These are phyloP conservation scores for Phoma sp. DNA, from an alignment of 2,329 filamentous ascomycete species.

Conservation along the genomic window DNA sequence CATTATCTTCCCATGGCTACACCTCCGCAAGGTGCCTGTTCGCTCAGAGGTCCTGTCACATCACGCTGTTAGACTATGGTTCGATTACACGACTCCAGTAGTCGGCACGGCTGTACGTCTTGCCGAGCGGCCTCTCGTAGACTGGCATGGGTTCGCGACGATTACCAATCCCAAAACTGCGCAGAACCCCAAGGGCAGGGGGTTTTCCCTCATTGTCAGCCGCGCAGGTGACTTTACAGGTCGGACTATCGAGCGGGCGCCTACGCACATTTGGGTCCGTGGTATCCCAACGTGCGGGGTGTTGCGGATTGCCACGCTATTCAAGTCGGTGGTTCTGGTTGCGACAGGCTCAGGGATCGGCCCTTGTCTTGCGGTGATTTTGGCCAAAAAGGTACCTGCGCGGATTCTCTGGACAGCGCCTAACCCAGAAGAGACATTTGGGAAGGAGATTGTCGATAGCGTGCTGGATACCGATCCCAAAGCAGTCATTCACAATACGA, in stretches of 20 bases:
- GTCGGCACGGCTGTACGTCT: constrained; percentile 44
- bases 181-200: constrained; percentile 23
- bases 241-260: constrained; percentile 41
- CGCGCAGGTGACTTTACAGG: constrained; percentile 51
- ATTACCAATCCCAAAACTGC: constrained; percentile 40
- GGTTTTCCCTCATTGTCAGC: constrained; percentile 48
- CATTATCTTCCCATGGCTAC: constrained; percentile 77
- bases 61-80: constrained; percentile 75
- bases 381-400: constrained; percentile 55
- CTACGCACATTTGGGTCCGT: constrained; percentile 46
- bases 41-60: constrained; percentile 72
- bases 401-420: constrained; percentile 77
- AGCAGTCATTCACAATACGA: constrained; percentile 74
- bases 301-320: constrained; percentile 46
- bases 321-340: constrained; percentile 47
- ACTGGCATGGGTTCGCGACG: constrained; percentile 52
- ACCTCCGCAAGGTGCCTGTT: constrained; percentile 73
- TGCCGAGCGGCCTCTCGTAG: constrained; percentile 42
- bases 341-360: constrained; percentile 50
- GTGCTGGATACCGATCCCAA: constrained; percentile 67
- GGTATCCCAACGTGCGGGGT: constrained; percentile 48
- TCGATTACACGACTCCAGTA: constrained; percentile 43
- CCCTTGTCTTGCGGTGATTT: constrained; percentile 61
- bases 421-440: constrained; percentile 70
- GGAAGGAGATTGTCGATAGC: constrained; percentile 64